Evolutionary conservation across 2,329 filamentous ascomycete genomes (phyloP), one percentile per base, ranked within the genome.

Genomic region (Cladophialophora immunda): DNA sequence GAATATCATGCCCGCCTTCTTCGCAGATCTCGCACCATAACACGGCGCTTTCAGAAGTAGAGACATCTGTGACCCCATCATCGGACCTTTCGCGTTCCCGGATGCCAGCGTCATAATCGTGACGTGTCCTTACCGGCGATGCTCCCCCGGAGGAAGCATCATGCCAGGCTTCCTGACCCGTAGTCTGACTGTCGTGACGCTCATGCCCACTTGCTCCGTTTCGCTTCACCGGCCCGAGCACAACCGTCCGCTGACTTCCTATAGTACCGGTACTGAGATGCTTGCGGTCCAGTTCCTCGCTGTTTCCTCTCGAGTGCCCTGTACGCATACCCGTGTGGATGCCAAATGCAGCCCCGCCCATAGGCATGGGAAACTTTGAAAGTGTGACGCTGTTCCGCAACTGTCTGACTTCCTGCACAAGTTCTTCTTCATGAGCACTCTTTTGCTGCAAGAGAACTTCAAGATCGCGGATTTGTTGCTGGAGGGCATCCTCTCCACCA

Each of bases 21-120:
- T 97, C 94, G 81, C 94, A 98, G 69, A 98, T 95, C 80, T 98
- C 95, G 79, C 94, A 98, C 91, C 92, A 97, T 69, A 94, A 85
- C 17, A 64, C 59, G 4, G 71, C 67, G 38, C 66, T 72, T 53
- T 61, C 58, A 19, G 85, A 87, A 76, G 88, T 91, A 73, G 85
- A 89, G 76, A 93, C 92, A 45, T 90, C 92, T 25, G 87, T 86
- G 8, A 68, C 68, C 15, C 58, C 67, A 30, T 67, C 67, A 22
- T 65, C 68, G 30, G 62, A 65, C 25, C 62, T 36, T 34, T 30
- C 86, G 88, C 41, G 90, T 92, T 78, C 65, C 90, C 50, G 76
- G 34, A 73, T 74, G 58, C 81, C 79, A 3, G 77, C 76, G 22
- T 25, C 58, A 15, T 65, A 64, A 27, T 68, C 62, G 47, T 57